These are phyloP conservation scores for Rhynchospora pubera DNA, from an alignment of 176 grass and related monocot species.

Conservation along the genomic window DNA sequence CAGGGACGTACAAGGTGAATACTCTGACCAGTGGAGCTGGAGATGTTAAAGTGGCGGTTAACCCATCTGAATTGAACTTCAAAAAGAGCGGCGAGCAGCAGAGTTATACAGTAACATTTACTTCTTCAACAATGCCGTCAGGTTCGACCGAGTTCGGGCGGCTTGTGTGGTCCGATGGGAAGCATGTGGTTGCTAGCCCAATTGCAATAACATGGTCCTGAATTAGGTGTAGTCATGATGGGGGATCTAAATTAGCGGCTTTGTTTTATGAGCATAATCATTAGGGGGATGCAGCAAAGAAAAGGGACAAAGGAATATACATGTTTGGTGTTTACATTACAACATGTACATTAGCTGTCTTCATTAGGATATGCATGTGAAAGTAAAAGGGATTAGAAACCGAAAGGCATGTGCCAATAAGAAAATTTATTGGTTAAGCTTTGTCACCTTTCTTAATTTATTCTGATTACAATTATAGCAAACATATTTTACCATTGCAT, in stretches of 20 bases:
- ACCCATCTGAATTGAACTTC: slow-evolving; percentile 62
- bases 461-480: not conserved
- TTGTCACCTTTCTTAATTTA: not conserved
- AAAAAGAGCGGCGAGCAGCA: slow-evolving; percentile 52
- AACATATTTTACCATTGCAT: not conserved
- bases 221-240: slow-evolving; percentile 14
- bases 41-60: slow-evolving; percentile 42
- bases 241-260: not conserved
- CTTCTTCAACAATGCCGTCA: slow-evolving; percentile 35
- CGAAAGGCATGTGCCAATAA: slow-evolving; percentile 16
- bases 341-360: slow-evolving; percentile 22
- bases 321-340: slow-evolving; percentile 7
- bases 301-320: slow-evolving; percentile 5
- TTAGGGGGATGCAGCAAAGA: not conserved
- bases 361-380: slow-evolving; percentile 18
- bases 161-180: slow-evolving; percentile 69
- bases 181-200: slow-evolving; percentile 81
- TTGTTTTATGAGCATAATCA: slow-evolving; percentile 25
- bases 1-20: slow-evolving; percentile 62
- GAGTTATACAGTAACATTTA: slow-evolving; percentile 80
- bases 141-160: slow-evolving; percentile 54
- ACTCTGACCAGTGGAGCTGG: slow-evolving; percentile 26
- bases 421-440: slow-evolving; percentile 16
- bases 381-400: not conserved
- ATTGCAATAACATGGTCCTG: slow-evolving; percentile 55